Evolutionary conservation across 805 yeast species (phyloP), one percentile per base, ranked within the genome.

Genomic region (Ascoidea rubescens): DNA sequence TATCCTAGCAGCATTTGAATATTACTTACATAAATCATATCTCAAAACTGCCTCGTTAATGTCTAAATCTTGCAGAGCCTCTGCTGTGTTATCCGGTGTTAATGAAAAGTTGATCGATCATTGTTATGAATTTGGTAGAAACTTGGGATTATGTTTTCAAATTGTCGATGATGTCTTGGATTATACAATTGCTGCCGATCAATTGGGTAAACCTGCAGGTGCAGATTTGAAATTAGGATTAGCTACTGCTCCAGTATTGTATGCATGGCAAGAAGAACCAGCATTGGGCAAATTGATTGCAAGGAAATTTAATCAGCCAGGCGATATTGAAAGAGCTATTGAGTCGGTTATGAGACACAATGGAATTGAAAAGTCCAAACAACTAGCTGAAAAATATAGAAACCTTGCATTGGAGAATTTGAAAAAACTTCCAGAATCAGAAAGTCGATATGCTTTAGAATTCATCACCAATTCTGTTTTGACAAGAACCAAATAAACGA

Each of bases 91-190:
- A 50, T 84, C 96, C 33, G 96, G 97, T 42, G 84, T 93, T 47
- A 70, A 80, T 50, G 84, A 80, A 45, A 69, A 73, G 14, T 74
- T 87, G n/a, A 80, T 90, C 51, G 96, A 93, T 54, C 76, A 82
- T 54, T 84, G 95, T 60, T 93, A 91, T 67, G 82, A 86, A 59
- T 93, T 86, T 66, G 99, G 99, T 49, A 77, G 95, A 58, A 89
- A 90, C 65, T 71, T 93, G 52, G 99, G 99, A 0, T 75, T 93
- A 45, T 93, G 97, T 64, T 93, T 93, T 76, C 99, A 91, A 69
- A 76, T 93, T 54, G 95, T 93, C 17, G 99, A 93, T 68, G 99
- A 93, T 67, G 81, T 91, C 82, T 75, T 93, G 57, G 99, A 93
- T 68, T 93, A 87, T 66, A 88, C 97, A 0, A 82, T 88, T n/a